Evolutionary conservation across 1,139 yeast genomes (phyloP).

Genomic region (Yamadazyma buinensis): DNA sequence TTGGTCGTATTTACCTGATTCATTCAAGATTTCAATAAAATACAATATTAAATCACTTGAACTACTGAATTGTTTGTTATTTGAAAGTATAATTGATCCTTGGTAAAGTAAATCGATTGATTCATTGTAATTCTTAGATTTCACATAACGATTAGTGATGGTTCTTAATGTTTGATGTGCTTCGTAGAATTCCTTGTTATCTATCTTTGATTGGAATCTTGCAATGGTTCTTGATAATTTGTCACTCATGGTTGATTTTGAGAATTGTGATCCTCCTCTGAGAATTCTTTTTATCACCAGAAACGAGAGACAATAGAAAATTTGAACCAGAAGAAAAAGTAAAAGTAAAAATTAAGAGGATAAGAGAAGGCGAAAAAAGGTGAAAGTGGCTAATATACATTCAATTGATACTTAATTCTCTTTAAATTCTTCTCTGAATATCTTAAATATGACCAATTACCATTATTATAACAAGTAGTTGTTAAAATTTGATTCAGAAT

Average conservation of each 20-base stretch:
- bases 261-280: not conserved
- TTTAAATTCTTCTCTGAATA: not conserved
- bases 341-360: too few relatives aligned
- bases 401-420: conserved; percentile 1
- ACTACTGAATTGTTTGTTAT: conserved; percentile 71
- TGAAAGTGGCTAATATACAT: too few relatives aligned
- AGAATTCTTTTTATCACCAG: not conserved
- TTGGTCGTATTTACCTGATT: conserved; percentile 19
- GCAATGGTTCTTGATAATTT: conserved; percentile 44
- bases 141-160: conserved; percentile 77
- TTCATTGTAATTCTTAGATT: conserved; percentile 59
- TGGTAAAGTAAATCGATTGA: conserved; percentile 72
- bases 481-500: conserved; percentile 7
- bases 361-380: too few relatives aligned
- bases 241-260: conserved; percentile 4
- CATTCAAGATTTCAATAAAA: conserved; percentile 59
- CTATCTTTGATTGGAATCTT: conserved; percentile 66
- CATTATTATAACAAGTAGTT: conserved; percentile 1
- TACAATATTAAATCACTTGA: conserved; percentile 77
- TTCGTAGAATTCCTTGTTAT: conserved; percentile 78
- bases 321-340: not conserved
- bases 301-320: too few relatives aligned
- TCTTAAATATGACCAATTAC: conserved; percentile 3
- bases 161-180: conserved; percentile 94
- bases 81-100: conserved; percentile 64